Evolutionary conservation across 1,284 basidiomycete genomes (phyloP).

Genomic region (Hypsizygus ulmarius): DNA sequence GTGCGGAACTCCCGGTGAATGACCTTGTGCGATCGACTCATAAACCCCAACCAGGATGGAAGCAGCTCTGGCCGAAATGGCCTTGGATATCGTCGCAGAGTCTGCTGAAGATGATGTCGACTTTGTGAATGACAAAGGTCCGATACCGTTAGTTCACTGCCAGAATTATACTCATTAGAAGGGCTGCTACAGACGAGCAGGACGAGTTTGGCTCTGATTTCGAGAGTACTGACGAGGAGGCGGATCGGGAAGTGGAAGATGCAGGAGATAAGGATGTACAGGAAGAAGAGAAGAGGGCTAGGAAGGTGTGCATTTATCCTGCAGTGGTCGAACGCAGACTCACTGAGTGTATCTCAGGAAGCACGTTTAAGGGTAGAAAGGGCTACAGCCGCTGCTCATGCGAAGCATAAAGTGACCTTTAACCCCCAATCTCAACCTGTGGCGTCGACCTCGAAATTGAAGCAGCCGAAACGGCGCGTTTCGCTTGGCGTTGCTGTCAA

Average conservation of each 20-base stretch:
- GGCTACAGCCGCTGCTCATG: constrained; percentile 62
- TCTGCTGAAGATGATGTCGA: constrained; percentile 72
- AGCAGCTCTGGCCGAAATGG: constrained; percentile 69
- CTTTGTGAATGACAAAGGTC: constrained; percentile 62
- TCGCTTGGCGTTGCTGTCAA: constrained; percentile 52
- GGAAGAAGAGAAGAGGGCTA: constrained; percentile 60
- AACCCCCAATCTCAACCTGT: constrained; percentile 42
- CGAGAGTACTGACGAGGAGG: constrained; percentile 77
- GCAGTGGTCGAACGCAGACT: no score
- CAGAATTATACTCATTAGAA: constrained; percentile 4
- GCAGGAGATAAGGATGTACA: constrained; percentile 53
- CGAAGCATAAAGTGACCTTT: constrained; percentile 61
- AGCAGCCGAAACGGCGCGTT: constrained; percentile 49
- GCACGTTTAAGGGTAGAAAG: constrained; percentile 55
- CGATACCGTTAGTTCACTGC: constrained; percentile 1
- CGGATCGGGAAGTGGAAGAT: constrained; percentile 47
- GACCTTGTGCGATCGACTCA: neutral
- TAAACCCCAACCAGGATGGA: constrained; percentile 53
- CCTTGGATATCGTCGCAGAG: constrained; percentile 49
- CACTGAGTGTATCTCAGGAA: constrained; percentile 45
- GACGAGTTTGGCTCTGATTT: constrained; percentile 81
- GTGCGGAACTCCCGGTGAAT: constrained; percentile 28
- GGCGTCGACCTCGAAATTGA: constrained; percentile 28
- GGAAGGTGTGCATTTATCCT: constrained; percentile 48
- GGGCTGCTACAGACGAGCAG: constrained; percentile 57